Percentiles rank a stretch among this genome's conserved stretches.
phyloP scores from a whole-genome alignment of 495 filamentous ascomycete species.

The Penicillium coffeae region DNA sequence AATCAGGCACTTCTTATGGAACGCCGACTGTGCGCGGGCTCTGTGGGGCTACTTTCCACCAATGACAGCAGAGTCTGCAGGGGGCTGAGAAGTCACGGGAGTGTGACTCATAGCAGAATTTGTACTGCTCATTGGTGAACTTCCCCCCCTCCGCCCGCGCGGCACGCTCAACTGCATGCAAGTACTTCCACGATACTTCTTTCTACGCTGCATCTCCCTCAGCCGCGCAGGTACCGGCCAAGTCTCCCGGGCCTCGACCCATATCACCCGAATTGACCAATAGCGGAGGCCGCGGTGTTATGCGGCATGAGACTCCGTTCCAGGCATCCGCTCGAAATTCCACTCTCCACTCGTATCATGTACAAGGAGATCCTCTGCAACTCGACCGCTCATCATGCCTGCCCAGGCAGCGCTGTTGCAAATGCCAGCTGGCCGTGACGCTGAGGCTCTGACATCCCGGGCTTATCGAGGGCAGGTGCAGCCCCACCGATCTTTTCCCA shows the following conservation, averaged over 20 bases:
- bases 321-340: neutral
- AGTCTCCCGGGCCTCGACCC: conserved; percentile 1
- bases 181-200: conserved; percentile 6
- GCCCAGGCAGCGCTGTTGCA: neutral
- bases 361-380: too few species aligned
- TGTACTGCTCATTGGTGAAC: conserved; percentile 20
- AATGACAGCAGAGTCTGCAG: conserved; percentile 7
- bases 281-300: neutral
- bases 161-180: neutral
- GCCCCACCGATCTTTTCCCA: conserved; percentile 31
- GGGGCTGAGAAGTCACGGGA: conserved; percentile 31
- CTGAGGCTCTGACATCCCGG: neutral
- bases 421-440: neutral
- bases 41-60: conserved; percentile 18
- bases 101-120: conserved; percentile 39
- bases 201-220: neutral
- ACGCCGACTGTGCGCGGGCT: conserved; percentile 24
- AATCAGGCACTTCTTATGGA: conserved; percentile 43
- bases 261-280: conserved; percentile 16
- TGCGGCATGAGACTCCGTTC: conserved; percentile 4
- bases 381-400: too few species aligned
- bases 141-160: neutral
- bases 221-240: neutral
- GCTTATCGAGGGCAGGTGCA: neutral
- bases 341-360: too few species aligned